Percentiles rank a stretch among this genome's conserved stretches.
Evolutionary conservation across 176 grass and related monocot species (phyloP).

Genomic region (Musa troglodytarum): DNA sequence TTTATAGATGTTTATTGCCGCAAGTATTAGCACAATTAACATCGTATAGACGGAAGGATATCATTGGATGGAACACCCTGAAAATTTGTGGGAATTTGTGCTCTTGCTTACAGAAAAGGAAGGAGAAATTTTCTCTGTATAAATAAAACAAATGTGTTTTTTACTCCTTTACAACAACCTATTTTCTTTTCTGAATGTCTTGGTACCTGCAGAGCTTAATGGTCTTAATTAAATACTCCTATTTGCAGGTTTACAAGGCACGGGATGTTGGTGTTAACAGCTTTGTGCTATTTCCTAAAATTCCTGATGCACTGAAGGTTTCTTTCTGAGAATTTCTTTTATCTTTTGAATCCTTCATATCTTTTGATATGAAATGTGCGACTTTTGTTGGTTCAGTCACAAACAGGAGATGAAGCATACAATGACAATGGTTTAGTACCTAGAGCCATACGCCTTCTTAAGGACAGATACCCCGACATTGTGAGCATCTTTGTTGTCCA

Average conservation of each 20-base stretch:
- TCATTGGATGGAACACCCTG: background rate
- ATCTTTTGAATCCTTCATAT: background rate
- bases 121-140: no score
- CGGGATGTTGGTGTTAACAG: slow-evolving; percentile 89
- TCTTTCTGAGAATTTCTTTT: slow-evolving; percentile 13
- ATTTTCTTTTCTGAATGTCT: background rate
- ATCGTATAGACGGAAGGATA: background rate
- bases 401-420: slow-evolving; percentile 74
- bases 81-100: no score
- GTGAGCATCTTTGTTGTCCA: slow-evolving; percentile 29
- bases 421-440: slow-evolving; percentile 94
- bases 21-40: background rate
- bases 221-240: background rate
- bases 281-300: slow-evolving; percentile 93
- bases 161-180: no score
- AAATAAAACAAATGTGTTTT: no score
- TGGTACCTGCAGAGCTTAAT: background rate
- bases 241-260: slow-evolving; percentile 83
- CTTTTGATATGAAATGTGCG: slow-evolving; percentile 7
- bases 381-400: slow-evolving; percentile 38
- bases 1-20: background rate
- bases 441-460: slow-evolving; percentile 73
- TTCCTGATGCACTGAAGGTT: slow-evolving; percentile 96
- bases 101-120: no score
- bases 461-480: slow-evolving; percentile 92